These are phyloP conservation scores for Cinnamomum micranthum DNA, from an alignment of 164 flowering plant species.

Conservation along the genomic window DNA sequence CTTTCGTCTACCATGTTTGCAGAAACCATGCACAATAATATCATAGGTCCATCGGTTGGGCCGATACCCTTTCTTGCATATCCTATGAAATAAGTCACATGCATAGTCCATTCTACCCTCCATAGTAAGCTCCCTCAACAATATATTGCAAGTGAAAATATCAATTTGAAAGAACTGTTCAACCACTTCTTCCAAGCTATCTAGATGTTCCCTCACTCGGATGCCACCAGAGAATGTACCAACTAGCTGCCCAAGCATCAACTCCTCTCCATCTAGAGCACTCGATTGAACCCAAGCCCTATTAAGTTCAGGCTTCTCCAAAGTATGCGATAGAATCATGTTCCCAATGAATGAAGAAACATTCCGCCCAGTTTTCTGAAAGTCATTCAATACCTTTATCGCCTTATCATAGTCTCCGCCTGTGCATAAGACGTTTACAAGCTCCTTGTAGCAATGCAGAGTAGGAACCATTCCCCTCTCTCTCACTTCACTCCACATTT, in stretches of 20 bases:
- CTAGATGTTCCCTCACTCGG: constrained; percentile 15
- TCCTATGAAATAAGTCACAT: constrained; percentile 29
- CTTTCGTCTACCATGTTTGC: constrained; percentile 35
- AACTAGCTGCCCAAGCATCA: constrained; percentile 47
- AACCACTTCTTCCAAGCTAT: constrained; percentile 46
- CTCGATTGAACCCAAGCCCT: constrained; percentile 42
- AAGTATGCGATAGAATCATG: constrained; percentile 45
- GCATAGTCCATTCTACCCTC: constrained; percentile 36
- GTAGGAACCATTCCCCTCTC: constrained; percentile 39
- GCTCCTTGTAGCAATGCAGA: constrained; percentile 60
- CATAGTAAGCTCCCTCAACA: constrained; percentile 44
- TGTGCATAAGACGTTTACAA: constrained; percentile 37
- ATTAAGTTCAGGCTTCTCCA: constrained; percentile 30
- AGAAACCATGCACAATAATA: constrained; percentile 43
- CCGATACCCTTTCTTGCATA: constrained; percentile 49
- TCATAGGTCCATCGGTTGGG: constrained; percentile 70
- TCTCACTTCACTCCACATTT: constrained; percentile 31
- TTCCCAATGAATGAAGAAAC: constrained; percentile 70
- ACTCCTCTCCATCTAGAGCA: constrained; percentile 16
- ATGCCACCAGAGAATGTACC: constrained; percentile 44
- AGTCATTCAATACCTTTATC: constrained; percentile 40
- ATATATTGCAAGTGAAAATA: constrained; percentile 56
- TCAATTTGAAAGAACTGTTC: constrained; percentile 47
- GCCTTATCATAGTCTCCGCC: constrained; percentile 33
- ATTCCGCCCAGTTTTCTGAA: constrained; percentile 37